Percentiles rank a stretch among this genome's conserved stretches.
Conservation (phyloP, 345 rosid genomes). For the Odontarrhena argentea region DNA sequence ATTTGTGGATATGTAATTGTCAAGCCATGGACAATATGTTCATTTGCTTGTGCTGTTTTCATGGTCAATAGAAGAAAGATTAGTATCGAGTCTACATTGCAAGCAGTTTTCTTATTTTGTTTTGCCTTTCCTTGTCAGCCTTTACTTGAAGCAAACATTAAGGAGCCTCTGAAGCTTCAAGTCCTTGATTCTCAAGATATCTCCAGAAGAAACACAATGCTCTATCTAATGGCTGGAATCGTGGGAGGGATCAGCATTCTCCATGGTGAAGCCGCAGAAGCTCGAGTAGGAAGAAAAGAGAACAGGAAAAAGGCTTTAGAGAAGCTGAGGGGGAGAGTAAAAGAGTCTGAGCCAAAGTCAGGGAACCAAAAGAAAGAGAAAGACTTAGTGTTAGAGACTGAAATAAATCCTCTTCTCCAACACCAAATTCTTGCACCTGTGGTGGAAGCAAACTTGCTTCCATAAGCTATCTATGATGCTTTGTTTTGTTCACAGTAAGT, state of each 20-base stretch:
- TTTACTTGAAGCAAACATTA: slow-evolving; percentile 28
- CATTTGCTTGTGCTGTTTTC: neutral
- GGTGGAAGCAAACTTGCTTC: slow-evolving; percentile 41
- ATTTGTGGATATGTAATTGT: neutral
- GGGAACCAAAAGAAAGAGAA: slow-evolving; percentile 26
- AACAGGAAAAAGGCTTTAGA: slow-evolving; percentile 46
- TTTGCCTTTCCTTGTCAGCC: slow-evolving; percentile 21
- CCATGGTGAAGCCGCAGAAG: slow-evolving; percentile 50
- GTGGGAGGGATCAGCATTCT: slow-evolving; percentile 37
- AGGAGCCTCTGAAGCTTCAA: slow-evolving; percentile 32
- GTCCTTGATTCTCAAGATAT: slow-evolving; percentile 29
- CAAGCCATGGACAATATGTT: neutral
- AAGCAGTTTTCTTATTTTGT: slow-evolving; percentile 9
- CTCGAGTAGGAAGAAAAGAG: slow-evolving; percentile 52
- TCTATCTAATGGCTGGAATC: slow-evolving; percentile 41
- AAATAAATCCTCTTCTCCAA: slow-evolving; percentile 32
- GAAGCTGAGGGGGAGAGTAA: slow-evolving; percentile 48
- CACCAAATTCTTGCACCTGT: slow-evolving; percentile 34
- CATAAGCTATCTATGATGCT: neutral
- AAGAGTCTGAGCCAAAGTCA: slow-evolving; percentile 36
- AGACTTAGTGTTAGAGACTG: slow-evolving; percentile 7
- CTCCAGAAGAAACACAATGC: slow-evolving; percentile 50
- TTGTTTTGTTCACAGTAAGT: neutral
- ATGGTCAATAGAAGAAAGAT: neutral
- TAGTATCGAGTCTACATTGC: slow-evolving; percentile 9